Base-by-base conservation (phyloP, 495 filamentous ascomycete species). In the Annulohypoxylon nitens region DNA sequence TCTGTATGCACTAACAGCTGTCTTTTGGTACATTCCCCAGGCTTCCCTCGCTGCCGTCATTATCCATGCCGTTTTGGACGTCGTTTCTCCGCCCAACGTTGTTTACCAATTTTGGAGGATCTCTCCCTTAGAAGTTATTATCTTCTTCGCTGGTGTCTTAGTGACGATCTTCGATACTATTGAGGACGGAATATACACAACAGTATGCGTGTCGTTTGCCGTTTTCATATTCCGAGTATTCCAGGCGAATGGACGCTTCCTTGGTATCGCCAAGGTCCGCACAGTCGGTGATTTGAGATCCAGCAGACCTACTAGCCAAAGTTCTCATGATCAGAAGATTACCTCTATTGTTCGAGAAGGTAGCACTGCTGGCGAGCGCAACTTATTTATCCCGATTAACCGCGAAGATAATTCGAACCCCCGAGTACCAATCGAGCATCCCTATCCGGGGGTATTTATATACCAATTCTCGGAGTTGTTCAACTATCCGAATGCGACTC, bases 181-280 rank as follows among this genome's bases (percentile, higher is more conserved):
- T 57, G 86, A 87, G 65, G 84, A 86, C 26, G 85, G 86, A 30
- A 85, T 88, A 51, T 88, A 88, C 67, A 78, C 81, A 23, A 84
- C 85, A 14, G 78, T 87, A 1, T 76, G 69, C n/a, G 72, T 75
- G 1, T 85, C 86, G 9, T 76, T 74, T 36, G 82, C 73, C 39
- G 64, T 86, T n/a, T 78, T 86, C 23, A 69, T 86, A 9, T 83
- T 81, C 75, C 83, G 72, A 0, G 1, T 75, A 4, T 70, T 70
- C 59, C 72, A 70, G 18, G 67, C 72, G 1, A 67, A 59, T 51
- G 70, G 43, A 14, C 73, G 64, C 14, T 78, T 78, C 50, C 67
- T 78, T 16, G 70, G 86, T 14, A 75, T 84, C 6, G 82, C 84
- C 36, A 83, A 83, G 45, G 81, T 81, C 20, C 79, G 81, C 5